Conservation (phyloP, 345 rosid genomes). For the Lagerstroemia speciosa region DNA sequence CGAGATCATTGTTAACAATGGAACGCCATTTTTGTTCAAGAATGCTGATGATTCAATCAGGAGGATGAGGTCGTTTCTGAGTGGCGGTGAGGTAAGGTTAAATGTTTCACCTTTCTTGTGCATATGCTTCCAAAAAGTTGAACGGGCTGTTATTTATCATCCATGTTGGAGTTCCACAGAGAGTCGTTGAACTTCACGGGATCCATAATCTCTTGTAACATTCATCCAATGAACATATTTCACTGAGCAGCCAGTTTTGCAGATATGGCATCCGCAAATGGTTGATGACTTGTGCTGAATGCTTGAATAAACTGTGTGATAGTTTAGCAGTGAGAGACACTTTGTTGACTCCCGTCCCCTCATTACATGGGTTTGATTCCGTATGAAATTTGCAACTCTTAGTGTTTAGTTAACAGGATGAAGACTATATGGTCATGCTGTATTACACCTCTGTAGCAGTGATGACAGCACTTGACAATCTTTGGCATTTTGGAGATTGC, state of each 20-base stretch:
- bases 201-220: neutral
- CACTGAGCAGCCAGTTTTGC: neutral
- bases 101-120: conserved; percentile 6
- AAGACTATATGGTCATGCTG: neutral
- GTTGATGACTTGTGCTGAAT: neutral
- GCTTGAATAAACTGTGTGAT: neutral
- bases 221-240: neutral
- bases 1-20: conserved; percentile 50
- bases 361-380: neutral
- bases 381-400: neutral
- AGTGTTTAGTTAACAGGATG: neutral
- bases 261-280: neutral
- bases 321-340: neutral
- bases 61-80: conserved; percentile 50
- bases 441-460: neutral
- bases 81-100: conserved; percentile 22
- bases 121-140: neutral
- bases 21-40: conserved; percentile 52
- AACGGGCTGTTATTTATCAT: neutral
- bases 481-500: no score
- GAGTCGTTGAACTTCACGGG: neutral
- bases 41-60: conserved; percentile 43
- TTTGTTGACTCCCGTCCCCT: neutral
- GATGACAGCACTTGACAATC: neutral
- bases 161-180: neutral